These are phyloP conservation scores for Cladorrhinum samala DNA, from an alignment of 495 filamentous ascomycete species.

Conservation along the genomic window DNA sequence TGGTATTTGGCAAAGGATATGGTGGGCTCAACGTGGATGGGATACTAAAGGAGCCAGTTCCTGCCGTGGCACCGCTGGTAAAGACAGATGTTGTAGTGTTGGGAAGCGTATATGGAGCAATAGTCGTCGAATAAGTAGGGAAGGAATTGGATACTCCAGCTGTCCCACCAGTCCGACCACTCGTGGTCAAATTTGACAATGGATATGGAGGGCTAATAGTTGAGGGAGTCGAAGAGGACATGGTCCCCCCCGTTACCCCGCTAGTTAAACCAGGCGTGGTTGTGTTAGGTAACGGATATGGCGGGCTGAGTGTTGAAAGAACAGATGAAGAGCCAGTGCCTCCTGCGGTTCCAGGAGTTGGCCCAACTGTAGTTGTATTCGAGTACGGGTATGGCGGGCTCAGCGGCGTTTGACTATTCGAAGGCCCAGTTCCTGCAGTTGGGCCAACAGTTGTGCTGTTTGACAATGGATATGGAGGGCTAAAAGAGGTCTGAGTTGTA, in stretches of 20 bases:
- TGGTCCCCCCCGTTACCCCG: not conserved
- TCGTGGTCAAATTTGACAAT: constrained; percentile 5
- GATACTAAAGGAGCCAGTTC: not conserved
- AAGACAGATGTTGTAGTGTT: constrained; percentile 5
- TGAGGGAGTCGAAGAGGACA: not conserved
- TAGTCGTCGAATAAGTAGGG: not conserved
- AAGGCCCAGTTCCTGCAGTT: constrained; percentile 1
- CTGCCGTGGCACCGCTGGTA: not conserved
- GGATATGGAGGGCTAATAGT: constrained; percentile 9
- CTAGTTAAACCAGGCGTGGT: constrained; percentile 6
- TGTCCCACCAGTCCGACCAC: not conserved
- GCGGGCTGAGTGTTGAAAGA: not conserved
- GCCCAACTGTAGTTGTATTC: constrained; percentile 12
- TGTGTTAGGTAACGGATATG: constrained; percentile 7
- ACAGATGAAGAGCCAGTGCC: not conserved
- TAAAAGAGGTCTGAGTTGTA: not conserved
- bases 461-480: constrained; percentile 1
- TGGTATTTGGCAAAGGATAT: not conserved
- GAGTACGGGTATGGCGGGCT: constrained; percentile 18
- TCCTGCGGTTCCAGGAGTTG: too few species aligned
- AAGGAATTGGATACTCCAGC: not conserved
- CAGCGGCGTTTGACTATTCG: not conserved
- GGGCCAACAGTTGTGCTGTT: not conserved
- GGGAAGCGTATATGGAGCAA: constrained; percentile 6
- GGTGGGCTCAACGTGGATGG: not conserved